These are phyloP conservation scores for Shiraia bambusicola DNA, from an alignment of 2,329 filamentous ascomycete genomes.

Conservation along the genomic window DNA sequence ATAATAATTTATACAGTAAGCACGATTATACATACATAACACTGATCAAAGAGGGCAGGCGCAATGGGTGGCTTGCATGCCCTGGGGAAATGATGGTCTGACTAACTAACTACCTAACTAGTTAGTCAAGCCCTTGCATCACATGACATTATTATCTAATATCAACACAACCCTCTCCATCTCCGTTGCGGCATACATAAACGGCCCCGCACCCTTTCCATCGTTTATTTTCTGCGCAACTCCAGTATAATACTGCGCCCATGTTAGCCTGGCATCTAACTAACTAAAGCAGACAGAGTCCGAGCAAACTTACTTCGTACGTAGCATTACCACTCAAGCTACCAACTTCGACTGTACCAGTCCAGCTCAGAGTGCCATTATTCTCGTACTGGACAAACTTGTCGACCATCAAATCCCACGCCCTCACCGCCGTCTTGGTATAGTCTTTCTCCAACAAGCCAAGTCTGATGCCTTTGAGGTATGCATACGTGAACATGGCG, in stretches of 20 bases:
- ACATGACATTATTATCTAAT: constrained; percentile 2
- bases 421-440: constrained; percentile 45
- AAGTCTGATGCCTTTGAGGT: constrained; percentile 38
- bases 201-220: constrained; percentile 46
- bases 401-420: constrained; percentile 48
- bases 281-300: not conserved
- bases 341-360: constrained; percentile 56
- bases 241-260: constrained; percentile 41
- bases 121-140: not conserved
- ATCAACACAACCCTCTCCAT: constrained; percentile 26
- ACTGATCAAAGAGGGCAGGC: too few species aligned
- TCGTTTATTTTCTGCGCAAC: constrained; percentile 41
- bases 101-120: too few species aligned
- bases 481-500: constrained; percentile 51
- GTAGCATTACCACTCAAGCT: constrained; percentile 53
- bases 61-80: too few species aligned
- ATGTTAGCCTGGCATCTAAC: constrained; percentile 2
- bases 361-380: constrained; percentile 54
- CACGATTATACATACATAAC: too few species aligned
- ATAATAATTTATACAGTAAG: too few species aligned
- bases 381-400: constrained; percentile 50
- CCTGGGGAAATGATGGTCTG: not conserved
- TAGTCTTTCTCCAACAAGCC: constrained; percentile 41
- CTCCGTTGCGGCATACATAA: constrained; percentile 44
- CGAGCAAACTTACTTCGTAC: constrained; percentile 49